Percentiles rank a stretch among this genome's conserved stretches.
These are phyloP conservation scores for Peniophora sp. DNA, from an alignment of 1,284 basidiomycete genomes.

Conservation along the genomic window DNA sequence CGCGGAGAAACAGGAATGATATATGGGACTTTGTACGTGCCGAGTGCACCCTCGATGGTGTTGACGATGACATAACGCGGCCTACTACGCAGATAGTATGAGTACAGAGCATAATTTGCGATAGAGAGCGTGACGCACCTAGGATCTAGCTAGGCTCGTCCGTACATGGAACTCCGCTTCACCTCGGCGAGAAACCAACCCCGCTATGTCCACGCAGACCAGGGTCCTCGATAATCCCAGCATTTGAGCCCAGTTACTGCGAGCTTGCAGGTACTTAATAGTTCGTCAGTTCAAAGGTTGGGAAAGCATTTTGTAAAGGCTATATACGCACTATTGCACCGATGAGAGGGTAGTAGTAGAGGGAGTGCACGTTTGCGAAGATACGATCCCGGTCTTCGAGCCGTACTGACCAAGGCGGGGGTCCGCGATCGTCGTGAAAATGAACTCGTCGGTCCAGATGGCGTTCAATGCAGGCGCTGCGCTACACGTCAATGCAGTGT, in stretches of 20 bases:
- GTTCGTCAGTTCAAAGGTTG: background rate
- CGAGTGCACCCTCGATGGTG: constrained; percentile 98
- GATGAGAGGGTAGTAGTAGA: constrained; percentile 86
- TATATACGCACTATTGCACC: constrained; percentile 63
- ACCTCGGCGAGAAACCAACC: constrained; percentile 96
- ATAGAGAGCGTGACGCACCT: constrained; percentile 40
- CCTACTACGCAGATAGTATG: constrained; percentile 26
- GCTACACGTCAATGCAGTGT: too few relatives aligned
- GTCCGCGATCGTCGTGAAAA: too few relatives aligned
- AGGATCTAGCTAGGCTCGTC: constrained; percentile 93
- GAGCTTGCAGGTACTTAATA: constrained; percentile 44
- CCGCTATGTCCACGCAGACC: constrained; percentile 94
- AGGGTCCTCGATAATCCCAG: constrained; percentile 92
- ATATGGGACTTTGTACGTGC: constrained; percentile 98
- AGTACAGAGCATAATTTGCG: background rate
- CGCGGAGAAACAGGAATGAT: constrained; percentile 73
- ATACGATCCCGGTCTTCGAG: constrained; percentile 92
- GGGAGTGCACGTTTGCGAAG: constrained; percentile 81
- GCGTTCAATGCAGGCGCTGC: too few relatives aligned
- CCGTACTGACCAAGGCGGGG: constrained; percentile 17
- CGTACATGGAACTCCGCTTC: constrained; percentile 99
- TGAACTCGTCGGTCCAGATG: too few relatives aligned
- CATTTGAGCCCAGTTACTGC: constrained; percentile 99
- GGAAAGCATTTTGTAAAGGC: background rate
- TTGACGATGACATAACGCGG: constrained; percentile 98